Conservation (phyloP, 2,329 filamentous ascomycete species). For the Leptographium procerum region DNA sequence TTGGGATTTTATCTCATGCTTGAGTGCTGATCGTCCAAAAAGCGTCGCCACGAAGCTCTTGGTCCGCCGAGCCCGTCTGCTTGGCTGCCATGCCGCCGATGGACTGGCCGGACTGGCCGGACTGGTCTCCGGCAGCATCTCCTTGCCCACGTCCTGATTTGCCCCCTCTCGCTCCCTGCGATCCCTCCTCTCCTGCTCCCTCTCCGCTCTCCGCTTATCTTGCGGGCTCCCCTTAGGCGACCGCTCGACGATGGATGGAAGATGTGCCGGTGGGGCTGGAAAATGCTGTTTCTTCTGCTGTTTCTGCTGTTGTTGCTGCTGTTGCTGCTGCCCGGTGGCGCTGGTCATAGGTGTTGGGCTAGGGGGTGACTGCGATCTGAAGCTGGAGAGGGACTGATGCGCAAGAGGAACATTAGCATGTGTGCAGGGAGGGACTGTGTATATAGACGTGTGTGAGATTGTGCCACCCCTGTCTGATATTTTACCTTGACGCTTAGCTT, state of each 20-base stretch:
- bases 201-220: background rate
- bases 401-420: background rate
- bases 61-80: slow-evolving; percentile 18
- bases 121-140: background rate
- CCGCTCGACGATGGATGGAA: slow-evolving; percentile 9
- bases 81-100: background rate
- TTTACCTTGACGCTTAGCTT: slow-evolving; percentile 26
- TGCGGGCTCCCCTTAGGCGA: background rate
- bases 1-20: slow-evolving; percentile 6
- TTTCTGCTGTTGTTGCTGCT: background rate
- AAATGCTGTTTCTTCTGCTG: background rate
- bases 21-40: slow-evolving; percentile 24
- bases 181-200: background rate
- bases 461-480: background rate
- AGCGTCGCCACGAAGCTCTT: slow-evolving; percentile 36
- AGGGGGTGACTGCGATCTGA: slow-evolving; percentile 5
- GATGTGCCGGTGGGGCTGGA: background rate
- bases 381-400: slow-evolving; percentile 6
- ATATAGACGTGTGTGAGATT: background rate
- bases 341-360: background rate
- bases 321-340: background rate
- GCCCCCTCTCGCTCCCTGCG: background rate
- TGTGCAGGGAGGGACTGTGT: background rate
- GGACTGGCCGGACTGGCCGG: background rate
- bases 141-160: slow-evolving; percentile 5